A percentile compares a stretch with the other conserved stretches of the same genome.
Conservation (phyloP, 331 rosid genomes). For the Cydonia oblonga region DNA sequence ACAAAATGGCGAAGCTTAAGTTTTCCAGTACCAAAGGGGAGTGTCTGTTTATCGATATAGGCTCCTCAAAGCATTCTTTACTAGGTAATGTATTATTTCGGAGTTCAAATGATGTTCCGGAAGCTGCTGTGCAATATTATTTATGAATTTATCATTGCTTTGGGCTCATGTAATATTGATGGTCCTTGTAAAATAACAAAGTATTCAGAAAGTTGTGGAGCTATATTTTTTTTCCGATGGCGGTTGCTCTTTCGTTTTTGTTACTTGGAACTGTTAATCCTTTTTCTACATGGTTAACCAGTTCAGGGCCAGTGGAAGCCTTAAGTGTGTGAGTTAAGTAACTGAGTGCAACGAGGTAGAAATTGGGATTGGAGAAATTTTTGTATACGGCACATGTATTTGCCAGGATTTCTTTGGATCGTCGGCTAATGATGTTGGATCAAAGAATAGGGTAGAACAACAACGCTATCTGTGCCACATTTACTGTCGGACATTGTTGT, state of each 20-base stretch:
- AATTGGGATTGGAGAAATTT: neutral
- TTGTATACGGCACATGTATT: neutral
- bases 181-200: constrained; percentile 13
- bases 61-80: constrained; percentile 23
- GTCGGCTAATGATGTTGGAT: neutral
- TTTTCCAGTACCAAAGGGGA: neutral
- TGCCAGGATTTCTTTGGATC: neutral
- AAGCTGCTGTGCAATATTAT: constrained; percentile 10
- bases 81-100: constrained; percentile 3
- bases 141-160: constrained; percentile 7
- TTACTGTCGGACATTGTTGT: neutral
- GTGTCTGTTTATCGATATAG: neutral
- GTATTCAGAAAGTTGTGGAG: too few relatives aligned
- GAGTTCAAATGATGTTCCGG: constrained; percentile 9
- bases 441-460: too few relatives aligned
- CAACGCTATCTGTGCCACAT: too few relatives aligned
- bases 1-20: constrained; percentile 9
- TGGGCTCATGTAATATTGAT: constrained; percentile 9
- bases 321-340: neutral
- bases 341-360: neutral
- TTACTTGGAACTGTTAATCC: neutral
- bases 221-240: neutral
- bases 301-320: neutral
- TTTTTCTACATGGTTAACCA: neutral
- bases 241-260: neutral